phyloP scores from a whole-genome alignment of 1,284 basidiomycete genomes.

The Heterobasidion annosum region DNA sequence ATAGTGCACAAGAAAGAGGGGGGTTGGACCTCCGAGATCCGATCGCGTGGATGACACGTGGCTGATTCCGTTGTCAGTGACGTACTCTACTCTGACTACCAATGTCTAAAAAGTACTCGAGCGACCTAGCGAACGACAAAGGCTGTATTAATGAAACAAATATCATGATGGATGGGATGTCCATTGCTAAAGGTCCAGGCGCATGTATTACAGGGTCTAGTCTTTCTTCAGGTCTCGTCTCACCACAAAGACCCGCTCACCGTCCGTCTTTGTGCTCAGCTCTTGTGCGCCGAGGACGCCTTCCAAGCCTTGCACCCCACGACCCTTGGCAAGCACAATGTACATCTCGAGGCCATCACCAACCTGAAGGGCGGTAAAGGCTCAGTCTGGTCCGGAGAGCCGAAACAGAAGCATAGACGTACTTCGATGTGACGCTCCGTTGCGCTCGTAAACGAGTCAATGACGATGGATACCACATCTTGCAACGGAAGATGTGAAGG shows the following conservation, averaged over 20 bases:
- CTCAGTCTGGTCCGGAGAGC: constrained; percentile 6
- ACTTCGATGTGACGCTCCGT: constrained; percentile 96
- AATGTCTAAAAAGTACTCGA: not conserved
- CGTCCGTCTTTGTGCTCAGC: constrained; percentile 42
- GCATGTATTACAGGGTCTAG: constrained; percentile 15
- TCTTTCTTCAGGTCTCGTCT: constrained; percentile 69
- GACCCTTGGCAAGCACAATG: constrained; percentile 69
- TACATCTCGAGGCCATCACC: constrained; percentile 92
- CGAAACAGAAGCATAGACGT: constrained; percentile 11
- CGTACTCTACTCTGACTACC: not conserved
- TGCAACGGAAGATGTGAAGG: constrained; percentile 75
- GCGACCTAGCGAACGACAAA: not conserved
- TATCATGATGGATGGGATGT: not conserved
- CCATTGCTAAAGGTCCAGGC: not conserved
- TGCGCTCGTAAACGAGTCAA: constrained; percentile 89
- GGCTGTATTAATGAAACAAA: not conserved
- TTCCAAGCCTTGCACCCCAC: constrained; percentile 54
- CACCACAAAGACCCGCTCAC: constrained; percentile 69
- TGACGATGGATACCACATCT: constrained; percentile 78
- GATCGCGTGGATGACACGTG: not conserved
- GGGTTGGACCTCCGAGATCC: no score
- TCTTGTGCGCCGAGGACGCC: constrained; percentile 53
- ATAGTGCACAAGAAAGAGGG: no score
- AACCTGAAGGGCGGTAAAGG: constrained; percentile 39
- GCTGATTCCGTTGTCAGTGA: no score